These are phyloP conservation scores for Phytopythium ostracodes DNA, from an alignment of 352 stramenopile species.

Conservation along the genomic window DNA sequence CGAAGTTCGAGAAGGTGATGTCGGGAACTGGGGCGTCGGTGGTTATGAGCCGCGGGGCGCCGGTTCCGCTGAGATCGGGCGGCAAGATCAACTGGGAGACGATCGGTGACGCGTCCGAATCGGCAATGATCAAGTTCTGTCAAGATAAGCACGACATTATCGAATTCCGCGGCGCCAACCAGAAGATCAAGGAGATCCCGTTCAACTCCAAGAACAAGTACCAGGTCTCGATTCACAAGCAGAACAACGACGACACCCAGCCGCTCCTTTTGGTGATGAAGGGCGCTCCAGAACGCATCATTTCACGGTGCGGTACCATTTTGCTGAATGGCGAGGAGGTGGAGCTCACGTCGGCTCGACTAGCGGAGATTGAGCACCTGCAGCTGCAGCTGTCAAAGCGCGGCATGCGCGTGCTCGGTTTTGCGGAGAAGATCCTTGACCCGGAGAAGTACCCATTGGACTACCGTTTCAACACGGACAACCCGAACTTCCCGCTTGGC, in stretches of 20 bases:
- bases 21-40: conserved; percentile 11
- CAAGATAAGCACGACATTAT: conserved; percentile 30
- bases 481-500: conserved; percentile 81
- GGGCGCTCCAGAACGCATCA: conserved; percentile 94
- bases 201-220: conserved; percentile 90
- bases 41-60: conserved; percentile 16
- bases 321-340: conserved; percentile 55
- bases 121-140: conserved; percentile 36
- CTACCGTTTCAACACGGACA: conserved; percentile 77
- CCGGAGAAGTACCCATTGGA: conserved; percentile 27
- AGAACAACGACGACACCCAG: conserved; percentile 65
- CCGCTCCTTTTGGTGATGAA: conserved; percentile 91
- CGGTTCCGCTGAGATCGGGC: conserved; percentile 25
- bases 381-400: conserved; percentile 58
- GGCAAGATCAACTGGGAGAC: conserved; percentile 38
- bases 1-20: conserved; percentile 48
- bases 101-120: conserved; percentile 35
- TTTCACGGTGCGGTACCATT: conserved; percentile 88
- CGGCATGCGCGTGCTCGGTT: conserved; percentile 58
- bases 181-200: conserved; percentile 77
- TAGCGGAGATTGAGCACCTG: conserved; percentile 53
- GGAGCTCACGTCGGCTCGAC: conserved; percentile 79
- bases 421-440: conserved; percentile 53
- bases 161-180: conserved; percentile 12
- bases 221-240: conserved; percentile 76